Percentiles rank a stretch among this genome's conserved stretches.
These are phyloP conservation scores for Hericium coralloides DNA, from an alignment of 768 basidiomycete species.

Conservation along the genomic window DNA sequence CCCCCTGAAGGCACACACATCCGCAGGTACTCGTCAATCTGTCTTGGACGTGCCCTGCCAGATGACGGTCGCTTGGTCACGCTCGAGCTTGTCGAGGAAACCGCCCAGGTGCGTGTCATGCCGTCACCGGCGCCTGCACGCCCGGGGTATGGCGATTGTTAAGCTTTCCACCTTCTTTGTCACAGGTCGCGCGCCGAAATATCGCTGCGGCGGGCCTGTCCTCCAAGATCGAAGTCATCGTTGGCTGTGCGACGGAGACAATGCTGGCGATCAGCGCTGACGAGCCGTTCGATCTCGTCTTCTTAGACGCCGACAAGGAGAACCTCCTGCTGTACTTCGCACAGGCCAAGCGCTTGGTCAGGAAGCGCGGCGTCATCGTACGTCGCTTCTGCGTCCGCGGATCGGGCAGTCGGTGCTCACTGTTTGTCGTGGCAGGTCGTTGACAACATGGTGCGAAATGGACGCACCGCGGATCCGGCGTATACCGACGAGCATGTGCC, in stretches of 20 bases:
- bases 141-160: not conserved
- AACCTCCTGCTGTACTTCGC: conserved; percentile 46
- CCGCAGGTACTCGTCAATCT: conserved; percentile 27
- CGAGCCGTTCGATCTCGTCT: conserved; percentile 52
- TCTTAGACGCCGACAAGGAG: conserved; percentile 67
- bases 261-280: conserved; percentile 38
- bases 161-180: not conserved
- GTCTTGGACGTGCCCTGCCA: conserved; percentile 32
- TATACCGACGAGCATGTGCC: not conserved
- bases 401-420: not conserved
- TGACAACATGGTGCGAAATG: not conserved
- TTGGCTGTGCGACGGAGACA: conserved; percentile 43
- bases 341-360: conserved; percentile 51
- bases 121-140: too few species aligned
- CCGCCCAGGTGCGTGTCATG: conserved; percentile 32
- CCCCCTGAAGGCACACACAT: not conserved
- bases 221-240: conserved; percentile 38
- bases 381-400: conserved; percentile 15
- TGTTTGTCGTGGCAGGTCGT: not conserved
- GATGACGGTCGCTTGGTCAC: conserved; percentile 40
- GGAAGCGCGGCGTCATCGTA: conserved; percentile 54
- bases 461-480: not conserved
- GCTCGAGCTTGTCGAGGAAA: conserved; percentile 33
- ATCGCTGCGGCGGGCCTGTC: conserved; percentile 43
- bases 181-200: conserved; percentile 17